A percentile compares a stretch with the other conserved stretches of the same genome.
Conservation (phyloP, 78 protist species). For the Dictyostelium brefeldianum region DNA sequence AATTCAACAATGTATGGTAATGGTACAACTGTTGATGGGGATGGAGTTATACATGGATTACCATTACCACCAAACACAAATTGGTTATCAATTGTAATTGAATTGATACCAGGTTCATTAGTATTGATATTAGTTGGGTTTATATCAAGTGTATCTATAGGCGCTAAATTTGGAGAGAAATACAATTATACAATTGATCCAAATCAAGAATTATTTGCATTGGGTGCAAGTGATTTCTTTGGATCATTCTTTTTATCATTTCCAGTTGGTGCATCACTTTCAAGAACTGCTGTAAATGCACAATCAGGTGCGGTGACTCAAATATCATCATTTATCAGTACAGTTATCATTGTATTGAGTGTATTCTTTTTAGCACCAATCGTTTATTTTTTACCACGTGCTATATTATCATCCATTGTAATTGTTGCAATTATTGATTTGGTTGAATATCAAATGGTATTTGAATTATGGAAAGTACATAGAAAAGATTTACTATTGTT, state of each 20-base stretch:
- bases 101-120: constrained; percentile 66
- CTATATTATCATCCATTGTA: constrained; percentile 85
- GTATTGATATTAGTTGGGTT: constrained; percentile 81
- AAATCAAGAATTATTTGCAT: constrained; percentile 90
- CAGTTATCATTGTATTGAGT: constrained; percentile 69
- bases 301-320: constrained; percentile 83
- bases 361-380: constrained; percentile 78
- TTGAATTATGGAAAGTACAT: constrained; percentile 62
- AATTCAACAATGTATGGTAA: not conserved
- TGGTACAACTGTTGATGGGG: not conserved
- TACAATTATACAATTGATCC: constrained; percentile 58
- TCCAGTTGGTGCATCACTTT: constrained; percentile 86
- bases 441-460: constrained; percentile 55
- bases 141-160: constrained; percentile 82
- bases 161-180: constrained; percentile 76
- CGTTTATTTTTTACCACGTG: constrained; percentile 80
- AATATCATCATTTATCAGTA: constrained; percentile 64
- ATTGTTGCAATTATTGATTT: constrained; percentile 83
- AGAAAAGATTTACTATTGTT: constrained; percentile 47
- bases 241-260: constrained; percentile 86
- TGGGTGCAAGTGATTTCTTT: constrained; percentile 85
- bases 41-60: not conserved
- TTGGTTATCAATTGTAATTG: constrained; percentile 15
- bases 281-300: constrained; percentile 87
- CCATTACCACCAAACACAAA: not conserved